Conservation (phyloP, 306 rosid species). For the Adenanthera pavonina region DNA sequence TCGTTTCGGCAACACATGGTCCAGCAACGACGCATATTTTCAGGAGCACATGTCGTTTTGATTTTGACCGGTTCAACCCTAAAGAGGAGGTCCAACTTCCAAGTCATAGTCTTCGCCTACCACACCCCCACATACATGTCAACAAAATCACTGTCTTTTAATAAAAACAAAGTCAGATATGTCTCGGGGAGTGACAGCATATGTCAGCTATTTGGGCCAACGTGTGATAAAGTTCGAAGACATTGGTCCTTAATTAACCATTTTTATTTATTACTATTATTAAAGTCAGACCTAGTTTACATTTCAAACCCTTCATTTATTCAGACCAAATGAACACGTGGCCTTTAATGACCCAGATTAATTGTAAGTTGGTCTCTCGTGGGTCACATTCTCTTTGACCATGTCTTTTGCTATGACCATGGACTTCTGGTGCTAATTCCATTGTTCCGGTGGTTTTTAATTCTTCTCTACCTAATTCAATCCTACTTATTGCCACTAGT, state of each 20-base stretch:
- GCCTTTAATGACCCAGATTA: slow-evolving; percentile 31
- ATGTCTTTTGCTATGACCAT: not conserved
- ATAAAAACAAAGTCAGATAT: slow-evolving; percentile 33
- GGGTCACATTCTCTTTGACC: slow-evolving; percentile 37
- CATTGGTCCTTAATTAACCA: slow-evolving; percentile 2
- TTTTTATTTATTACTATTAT: slow-evolving; percentile 15
- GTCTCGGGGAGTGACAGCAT: slow-evolving; percentile 22
- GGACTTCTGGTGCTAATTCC: not conserved
- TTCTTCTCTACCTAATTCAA: not conserved
- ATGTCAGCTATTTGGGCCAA: slow-evolving; percentile 29
- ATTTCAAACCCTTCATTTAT: slow-evolving; percentile 7
- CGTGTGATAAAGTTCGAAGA: slow-evolving; percentile 3
- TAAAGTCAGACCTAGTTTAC: slow-evolving; percentile 20
- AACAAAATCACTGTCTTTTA: slow-evolving; percentile 41
- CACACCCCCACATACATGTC: slow-evolving; percentile 32
- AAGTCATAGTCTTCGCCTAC: slow-evolving; percentile 51
- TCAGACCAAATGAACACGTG: slow-evolving; percentile 39
- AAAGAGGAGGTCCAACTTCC: slow-evolving; percentile 38
- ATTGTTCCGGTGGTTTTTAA: too few relatives aligned
- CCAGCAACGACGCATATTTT: slow-evolving; percentile 33
- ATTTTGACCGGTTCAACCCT: slow-evolving; percentile 52
- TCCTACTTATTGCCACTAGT: not conserved
- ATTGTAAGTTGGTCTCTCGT: not conserved
- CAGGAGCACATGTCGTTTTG: slow-evolving; percentile 43
- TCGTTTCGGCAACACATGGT: slow-evolving; percentile 43